These are phyloP conservation scores for Podila epicladia DNA, from an alignment of 192 early-diverging fungal genomes.

Conservation along the genomic window DNA sequence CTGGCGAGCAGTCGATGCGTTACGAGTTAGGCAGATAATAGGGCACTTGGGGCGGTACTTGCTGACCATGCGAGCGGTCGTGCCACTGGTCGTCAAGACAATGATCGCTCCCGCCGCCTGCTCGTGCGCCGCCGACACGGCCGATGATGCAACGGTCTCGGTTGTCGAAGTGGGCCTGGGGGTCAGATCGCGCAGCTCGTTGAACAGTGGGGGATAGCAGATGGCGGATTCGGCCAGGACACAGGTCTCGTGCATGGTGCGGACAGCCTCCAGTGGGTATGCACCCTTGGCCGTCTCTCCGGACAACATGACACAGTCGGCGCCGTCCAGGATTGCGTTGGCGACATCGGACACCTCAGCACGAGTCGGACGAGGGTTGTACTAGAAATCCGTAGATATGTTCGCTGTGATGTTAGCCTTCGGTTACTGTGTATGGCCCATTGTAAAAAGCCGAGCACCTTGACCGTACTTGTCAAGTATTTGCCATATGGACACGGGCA, in stretches of 20 bases:
- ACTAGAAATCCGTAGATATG: conserved; percentile 6
- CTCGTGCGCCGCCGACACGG: conserved; percentile 81
- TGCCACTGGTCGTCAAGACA: conserved; percentile 86
- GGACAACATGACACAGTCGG: conserved; percentile 96
- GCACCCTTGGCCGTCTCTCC: conserved; percentile 94
- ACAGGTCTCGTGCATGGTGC: conserved; percentile 74
- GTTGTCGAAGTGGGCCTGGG: conserved; percentile 80
- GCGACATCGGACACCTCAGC: conserved; percentile 97
- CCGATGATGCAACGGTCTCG: conserved; percentile 89
- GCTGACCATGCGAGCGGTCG: conserved; percentile 82
- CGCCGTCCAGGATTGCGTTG: conserved; percentile 93
- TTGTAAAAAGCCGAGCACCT: not conserved
- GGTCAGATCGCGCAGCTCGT: conserved; percentile 80
- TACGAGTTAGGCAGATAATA: conserved; percentile 85
- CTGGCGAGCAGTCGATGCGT: conserved; percentile 71
- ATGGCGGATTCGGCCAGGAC: conserved; percentile 88
- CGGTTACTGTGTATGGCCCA: not conserved
- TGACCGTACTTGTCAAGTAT: not conserved
- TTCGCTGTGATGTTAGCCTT: not conserved
- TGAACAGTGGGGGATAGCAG: conserved; percentile 91
- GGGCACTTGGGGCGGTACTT: conserved; percentile 94
- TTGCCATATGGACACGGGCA: not conserved
- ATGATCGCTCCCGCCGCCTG: conserved; percentile 86
- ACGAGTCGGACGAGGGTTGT: conserved; percentile 95
- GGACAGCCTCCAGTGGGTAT: conserved; percentile 86